Percentiles rank a stretch among this genome's conserved stretches.
phyloP scores from a whole-genome alignment of 306 rosid species.

The Notholithocarpus densiflorus region DNA sequence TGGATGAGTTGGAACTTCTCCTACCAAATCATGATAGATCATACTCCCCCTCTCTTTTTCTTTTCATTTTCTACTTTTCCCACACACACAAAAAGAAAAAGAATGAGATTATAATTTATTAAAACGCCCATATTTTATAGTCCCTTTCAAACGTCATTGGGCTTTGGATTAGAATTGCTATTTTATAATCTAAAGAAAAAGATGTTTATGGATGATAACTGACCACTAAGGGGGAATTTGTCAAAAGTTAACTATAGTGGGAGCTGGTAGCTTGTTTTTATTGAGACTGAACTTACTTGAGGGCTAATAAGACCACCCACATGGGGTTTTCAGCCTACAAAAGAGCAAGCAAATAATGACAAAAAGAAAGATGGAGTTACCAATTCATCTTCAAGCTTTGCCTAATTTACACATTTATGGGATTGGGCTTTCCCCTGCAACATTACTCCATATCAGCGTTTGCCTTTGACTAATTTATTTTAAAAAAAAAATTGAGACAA shows the following conservation, averaged over 20 bases:
- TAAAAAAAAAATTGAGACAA: no score
- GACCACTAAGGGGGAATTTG: constrained; percentile 17
- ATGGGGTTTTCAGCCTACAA: constrained; percentile 33
- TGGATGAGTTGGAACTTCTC: constrained; percentile 8
- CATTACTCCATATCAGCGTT: no score
- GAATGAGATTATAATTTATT: not conserved
- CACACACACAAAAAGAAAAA: not conserved
- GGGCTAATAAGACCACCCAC: constrained; percentile 33
- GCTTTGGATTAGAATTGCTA: constrained; percentile 4
- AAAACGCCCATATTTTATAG: constrained; percentile 12
- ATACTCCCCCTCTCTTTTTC: not conserved
- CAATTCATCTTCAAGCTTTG: constrained; percentile 28
- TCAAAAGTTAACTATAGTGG: constrained; percentile 57
- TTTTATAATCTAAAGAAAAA: not conserved
- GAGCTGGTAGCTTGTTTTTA: constrained; percentile 47
- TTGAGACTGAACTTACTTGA: constrained; percentile 22
- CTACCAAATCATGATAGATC: not conserved
- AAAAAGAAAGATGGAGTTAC: constrained; percentile 38
- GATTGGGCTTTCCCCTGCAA: constrained; percentile 2
- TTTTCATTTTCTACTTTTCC: not conserved
- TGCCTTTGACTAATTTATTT: no score
- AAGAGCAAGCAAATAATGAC: constrained; percentile 56
- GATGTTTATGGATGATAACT: constrained; percentile 8
- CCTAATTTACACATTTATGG: not conserved
- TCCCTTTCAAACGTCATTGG: constrained; percentile 16